phyloP scores from a whole-genome alignment of 768 basidiomycete genomes.

The Lactifluus echinatus region DNA sequence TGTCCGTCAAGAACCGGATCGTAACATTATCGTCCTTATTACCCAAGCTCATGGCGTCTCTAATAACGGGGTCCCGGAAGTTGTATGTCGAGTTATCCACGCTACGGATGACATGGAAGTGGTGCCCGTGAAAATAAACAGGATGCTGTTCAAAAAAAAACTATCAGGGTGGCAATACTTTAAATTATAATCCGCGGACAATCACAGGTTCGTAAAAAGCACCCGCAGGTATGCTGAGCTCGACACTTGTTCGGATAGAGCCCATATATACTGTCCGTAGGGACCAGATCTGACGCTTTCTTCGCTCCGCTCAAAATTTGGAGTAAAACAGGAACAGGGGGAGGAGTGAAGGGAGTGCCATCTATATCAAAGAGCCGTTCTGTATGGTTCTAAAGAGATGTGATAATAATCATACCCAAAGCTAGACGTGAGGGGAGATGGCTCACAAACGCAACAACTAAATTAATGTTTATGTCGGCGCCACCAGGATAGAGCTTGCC shows the following conservation, averaged over 20 bases:
- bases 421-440: neutral
- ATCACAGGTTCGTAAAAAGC: conserved; percentile 26
- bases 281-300: conserved; percentile 40
- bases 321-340: conserved; percentile 44
- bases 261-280: conserved; percentile 38
- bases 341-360: conserved; percentile 30
- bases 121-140: conserved; percentile 16
- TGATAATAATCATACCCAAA: conserved; percentile 3
- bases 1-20: conserved; percentile 26
- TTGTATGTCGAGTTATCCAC: conserved; percentile 9
- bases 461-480: conserved; percentile 19
- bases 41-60: conserved; percentile 21
- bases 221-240: conserved; percentile 39
- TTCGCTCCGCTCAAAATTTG: conserved; percentile 50
- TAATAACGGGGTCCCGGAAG: conserved; percentile 16
- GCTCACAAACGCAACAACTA: conserved; percentile 20
- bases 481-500: conserved; percentile 21
- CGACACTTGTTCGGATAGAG: conserved; percentile 40
- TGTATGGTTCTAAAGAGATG: neutral
- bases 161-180: neutral
- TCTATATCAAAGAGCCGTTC: conserved; percentile 29
- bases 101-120: conserved; percentile 9
- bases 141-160: conserved; percentile 3
- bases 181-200: neutral
- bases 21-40: conserved; percentile 13